Percentiles rank a stretch among this genome's conserved stretches.
phyloP scores from a whole-genome alignment of 2,329 filamentous ascomycete species.

The Ustulina deusta region DNA sequence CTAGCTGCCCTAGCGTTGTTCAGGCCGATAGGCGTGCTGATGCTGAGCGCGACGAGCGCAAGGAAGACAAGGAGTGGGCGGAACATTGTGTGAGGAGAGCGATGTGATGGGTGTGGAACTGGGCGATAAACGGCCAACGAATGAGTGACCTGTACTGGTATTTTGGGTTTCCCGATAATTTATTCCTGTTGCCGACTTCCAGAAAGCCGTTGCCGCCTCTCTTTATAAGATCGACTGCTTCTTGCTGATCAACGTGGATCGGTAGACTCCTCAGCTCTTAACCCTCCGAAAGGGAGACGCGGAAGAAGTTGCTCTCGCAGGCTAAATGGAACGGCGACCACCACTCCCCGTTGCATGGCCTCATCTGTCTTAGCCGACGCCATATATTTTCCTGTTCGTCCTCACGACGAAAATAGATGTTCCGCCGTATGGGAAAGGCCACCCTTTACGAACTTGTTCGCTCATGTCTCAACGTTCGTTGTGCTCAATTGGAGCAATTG shows the following conservation, averaged over 20 bases:
- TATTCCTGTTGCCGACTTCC: slow-evolving; percentile 21
- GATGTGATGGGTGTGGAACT: slow-evolving; percentile 20
- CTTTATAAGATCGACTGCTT: slow-evolving; percentile 26
- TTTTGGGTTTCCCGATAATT: slow-evolving; percentile 27
- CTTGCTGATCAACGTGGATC: not conserved
- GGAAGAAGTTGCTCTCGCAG: slow-evolving; percentile 33
- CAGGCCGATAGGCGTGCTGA: slow-evolving; percentile 28
- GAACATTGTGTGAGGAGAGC: slow-evolving; percentile 28
- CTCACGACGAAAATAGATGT: slow-evolving; percentile 22
- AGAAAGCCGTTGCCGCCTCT: slow-evolving; percentile 16
- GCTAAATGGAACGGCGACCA: slow-evolving; percentile 35
- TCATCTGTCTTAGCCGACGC: slow-evolving; percentile 27
- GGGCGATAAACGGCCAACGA: not conserved
- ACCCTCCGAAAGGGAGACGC: slow-evolving; percentile 32
- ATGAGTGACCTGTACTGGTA: slow-evolving; percentile 21
- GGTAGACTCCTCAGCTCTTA: slow-evolving; percentile 8
- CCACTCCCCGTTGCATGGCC: slow-evolving; percentile 10
- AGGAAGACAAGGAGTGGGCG: slow-evolving; percentile 26
- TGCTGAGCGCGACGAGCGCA: slow-evolving; percentile 28
- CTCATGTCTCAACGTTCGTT: slow-evolving; percentile 13
- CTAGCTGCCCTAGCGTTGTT: slow-evolving; percentile 4
- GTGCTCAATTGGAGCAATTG: slow-evolving; percentile 25
- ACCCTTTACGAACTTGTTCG: not conserved
- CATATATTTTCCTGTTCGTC: slow-evolving; percentile 19
- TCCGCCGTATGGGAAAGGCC: slow-evolving; percentile 6